These are phyloP conservation scores for Colletotrichum brevisporum DNA, from an alignment of 2,329 filamentous ascomycete species.

Conservation along the genomic window DNA sequence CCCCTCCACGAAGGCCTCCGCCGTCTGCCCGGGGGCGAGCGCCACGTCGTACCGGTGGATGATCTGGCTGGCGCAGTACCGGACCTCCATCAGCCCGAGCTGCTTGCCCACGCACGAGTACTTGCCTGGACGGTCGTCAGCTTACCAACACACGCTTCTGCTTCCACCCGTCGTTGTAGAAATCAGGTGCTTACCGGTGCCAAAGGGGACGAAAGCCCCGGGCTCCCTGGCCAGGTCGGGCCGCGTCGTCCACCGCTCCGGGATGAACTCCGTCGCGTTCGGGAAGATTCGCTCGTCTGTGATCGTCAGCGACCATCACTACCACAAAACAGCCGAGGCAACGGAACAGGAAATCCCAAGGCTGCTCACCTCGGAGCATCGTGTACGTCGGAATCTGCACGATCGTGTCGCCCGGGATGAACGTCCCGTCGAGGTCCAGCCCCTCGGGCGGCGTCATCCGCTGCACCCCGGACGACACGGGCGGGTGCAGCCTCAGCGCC, in stretches of 20 bases:
- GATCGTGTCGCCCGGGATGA: constrained; percentile 54
- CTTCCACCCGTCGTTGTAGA: background rate
- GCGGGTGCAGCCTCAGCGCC: constrained; percentile 53
- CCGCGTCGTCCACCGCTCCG: constrained; percentile 43
- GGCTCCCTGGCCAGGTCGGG: constrained; percentile 43
- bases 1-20: constrained; percentile 23
- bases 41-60: constrained; percentile 34
- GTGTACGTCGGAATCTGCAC: constrained; percentile 49
- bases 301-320: background rate
- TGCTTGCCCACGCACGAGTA: constrained; percentile 54
- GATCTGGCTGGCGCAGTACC: constrained; percentile 40
- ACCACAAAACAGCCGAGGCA: background rate
- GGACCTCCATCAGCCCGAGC: constrained; percentile 52
- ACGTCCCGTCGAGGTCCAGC: constrained; percentile 48
- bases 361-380: constrained; percentile 42
- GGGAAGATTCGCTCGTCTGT: constrained; percentile 42
- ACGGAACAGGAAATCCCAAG: background rate
- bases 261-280: constrained; percentile 44
- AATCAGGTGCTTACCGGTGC: constrained; percentile 41
- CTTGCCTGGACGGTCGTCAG: constrained; percentile 43
- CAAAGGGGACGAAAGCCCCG: constrained; percentile 46
- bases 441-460: constrained; percentile 56
- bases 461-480: constrained; percentile 52
- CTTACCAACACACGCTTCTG: background rate
- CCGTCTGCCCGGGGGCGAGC: constrained; percentile 31